Evolutionary conservation across 139 green algal species (phyloP).

Genomic region (Eudorina sp.): DNA sequence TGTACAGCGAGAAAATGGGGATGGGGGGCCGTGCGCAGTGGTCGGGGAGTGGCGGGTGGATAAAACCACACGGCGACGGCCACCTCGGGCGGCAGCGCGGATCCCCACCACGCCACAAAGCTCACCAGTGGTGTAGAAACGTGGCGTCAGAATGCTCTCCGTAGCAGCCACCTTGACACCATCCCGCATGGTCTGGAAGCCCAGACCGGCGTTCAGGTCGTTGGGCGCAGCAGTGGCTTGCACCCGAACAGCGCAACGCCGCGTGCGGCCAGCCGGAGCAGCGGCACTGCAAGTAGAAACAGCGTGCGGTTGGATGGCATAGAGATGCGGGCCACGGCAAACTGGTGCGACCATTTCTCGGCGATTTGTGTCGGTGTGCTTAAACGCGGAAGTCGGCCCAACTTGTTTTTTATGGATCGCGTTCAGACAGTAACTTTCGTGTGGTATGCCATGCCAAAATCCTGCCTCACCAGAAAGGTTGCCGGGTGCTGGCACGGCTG

Average conservation of each 20-base stretch:
- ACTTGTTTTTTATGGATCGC: too few species aligned
- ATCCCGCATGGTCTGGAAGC: constrained; percentile 73
- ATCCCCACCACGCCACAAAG: too few species aligned
- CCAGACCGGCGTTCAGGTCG: constrained; percentile 47
- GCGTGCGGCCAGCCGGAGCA: neutral
- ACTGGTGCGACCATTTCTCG: neutral
- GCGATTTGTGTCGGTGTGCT: neutral
- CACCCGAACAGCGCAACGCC: constrained; percentile 24
- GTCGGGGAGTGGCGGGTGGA: too few species aligned
- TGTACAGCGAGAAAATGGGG: neutral
- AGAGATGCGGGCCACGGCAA: neutral
- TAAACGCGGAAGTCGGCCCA: neutral
- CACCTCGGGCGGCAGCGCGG: too few species aligned
- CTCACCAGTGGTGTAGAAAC: constrained; percentile 97
- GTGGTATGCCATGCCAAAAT: neutral
- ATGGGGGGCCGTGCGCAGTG: too few species aligned
- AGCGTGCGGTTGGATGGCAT: too few species aligned
- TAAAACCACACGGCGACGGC: neutral
- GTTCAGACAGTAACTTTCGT: too few species aligned
- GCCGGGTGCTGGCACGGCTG: neutral
- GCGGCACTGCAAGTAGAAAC: constrained; percentile 22
- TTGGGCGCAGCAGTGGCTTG: constrained; percentile 35
- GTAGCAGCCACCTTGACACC: constrained; percentile 89
- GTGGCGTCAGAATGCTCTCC: constrained; percentile 92
- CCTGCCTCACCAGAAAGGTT: constrained; percentile 21